A percentile compares a stretch with the other conserved stretches of the same genome.
These are phyloP conservation scores for Aspergillus ochraceus DNA, from an alignment of 2,329 filamentous ascomycete genomes.

Conservation along the genomic window DNA sequence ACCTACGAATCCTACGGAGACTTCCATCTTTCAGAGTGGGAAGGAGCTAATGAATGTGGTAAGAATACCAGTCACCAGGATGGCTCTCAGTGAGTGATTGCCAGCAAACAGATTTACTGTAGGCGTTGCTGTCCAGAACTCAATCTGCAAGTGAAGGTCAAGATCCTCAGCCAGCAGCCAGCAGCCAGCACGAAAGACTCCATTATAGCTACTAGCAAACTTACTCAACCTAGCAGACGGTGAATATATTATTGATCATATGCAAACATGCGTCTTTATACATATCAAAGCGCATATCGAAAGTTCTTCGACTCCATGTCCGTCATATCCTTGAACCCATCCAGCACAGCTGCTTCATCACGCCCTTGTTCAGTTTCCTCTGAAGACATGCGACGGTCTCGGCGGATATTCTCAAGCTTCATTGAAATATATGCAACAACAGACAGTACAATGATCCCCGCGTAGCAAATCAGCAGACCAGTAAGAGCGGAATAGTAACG, in stretches of 20 bases:
- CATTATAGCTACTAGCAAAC: no score
- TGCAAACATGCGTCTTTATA: background rate
- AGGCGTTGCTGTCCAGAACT: no score
- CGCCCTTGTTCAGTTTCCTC: slow-evolving; percentile 1
- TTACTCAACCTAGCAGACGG: background rate
- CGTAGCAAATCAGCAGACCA: slow-evolving; percentile 46
- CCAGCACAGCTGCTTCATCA: slow-evolving; percentile 23
- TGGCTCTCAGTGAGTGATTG: no score
- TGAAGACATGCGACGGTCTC: slow-evolving; percentile 11
- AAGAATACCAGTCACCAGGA: no score
- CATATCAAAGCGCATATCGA: slow-evolving; percentile 31
- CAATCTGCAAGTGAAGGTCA: no score
- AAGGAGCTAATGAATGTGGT: no score
- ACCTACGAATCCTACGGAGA: no score
- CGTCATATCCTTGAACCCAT: slow-evolving; percentile 39
- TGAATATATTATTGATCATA: background rate
- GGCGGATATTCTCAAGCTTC: slow-evolving; percentile 26
- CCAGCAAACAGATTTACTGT: no score
- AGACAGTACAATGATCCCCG: slow-evolving; percentile 41
- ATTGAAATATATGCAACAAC: slow-evolving; percentile 24
- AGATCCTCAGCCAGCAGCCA: no score
- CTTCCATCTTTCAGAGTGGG: no score
- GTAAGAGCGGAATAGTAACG: slow-evolving; percentile 48
- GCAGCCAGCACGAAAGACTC: no score
- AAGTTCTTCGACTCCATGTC: slow-evolving; percentile 39